Conservation (phyloP, 2,329 filamentous ascomycete species). For the Aspergillus luchuensis region DNA sequence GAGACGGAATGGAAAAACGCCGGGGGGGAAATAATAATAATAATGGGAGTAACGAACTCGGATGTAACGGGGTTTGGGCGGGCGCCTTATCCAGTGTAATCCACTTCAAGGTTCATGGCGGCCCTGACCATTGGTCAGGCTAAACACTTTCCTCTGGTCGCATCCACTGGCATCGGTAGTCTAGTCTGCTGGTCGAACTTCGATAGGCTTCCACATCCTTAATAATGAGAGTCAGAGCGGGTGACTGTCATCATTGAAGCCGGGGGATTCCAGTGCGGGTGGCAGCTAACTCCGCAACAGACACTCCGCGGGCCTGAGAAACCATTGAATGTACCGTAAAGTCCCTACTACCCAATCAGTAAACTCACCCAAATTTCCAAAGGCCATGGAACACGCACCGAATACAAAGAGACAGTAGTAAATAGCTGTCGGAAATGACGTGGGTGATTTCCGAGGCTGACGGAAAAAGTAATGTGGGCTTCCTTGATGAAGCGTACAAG, state of each 20-base stretch:
- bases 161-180: background rate
- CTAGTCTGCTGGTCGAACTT: slow-evolving; percentile 7
- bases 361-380: too few species aligned
- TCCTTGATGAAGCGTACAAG: too few species aligned
- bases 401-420: too few species aligned
- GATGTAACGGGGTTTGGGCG: slow-evolving; percentile 33
- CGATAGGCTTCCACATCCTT: slow-evolving; percentile 14
- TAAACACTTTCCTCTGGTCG: background rate
- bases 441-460: too few species aligned
- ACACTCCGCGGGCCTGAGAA: background rate
- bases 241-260: background rate
- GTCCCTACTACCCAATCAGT: too few species aligned
- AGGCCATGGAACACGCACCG: too few species aligned
- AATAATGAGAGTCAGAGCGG: background rate
- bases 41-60: slow-evolving; percentile 17
- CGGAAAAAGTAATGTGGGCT: too few species aligned
- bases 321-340: too few species aligned
- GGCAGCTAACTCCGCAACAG: slow-evolving; percentile 8
- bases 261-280: background rate
- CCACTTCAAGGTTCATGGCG: background rate
- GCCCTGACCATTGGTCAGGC: background rate
- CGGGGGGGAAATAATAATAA: background rate
- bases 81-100: slow-evolving; percentile 5
- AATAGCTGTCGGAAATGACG: too few species aligned
- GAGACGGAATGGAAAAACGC: slow-evolving; percentile 3